Percentiles rank a stretch among this genome's conserved stretches.
Conservation (phyloP, 441 rosid genomes). For the Gossypium gossypioides region DNA sequence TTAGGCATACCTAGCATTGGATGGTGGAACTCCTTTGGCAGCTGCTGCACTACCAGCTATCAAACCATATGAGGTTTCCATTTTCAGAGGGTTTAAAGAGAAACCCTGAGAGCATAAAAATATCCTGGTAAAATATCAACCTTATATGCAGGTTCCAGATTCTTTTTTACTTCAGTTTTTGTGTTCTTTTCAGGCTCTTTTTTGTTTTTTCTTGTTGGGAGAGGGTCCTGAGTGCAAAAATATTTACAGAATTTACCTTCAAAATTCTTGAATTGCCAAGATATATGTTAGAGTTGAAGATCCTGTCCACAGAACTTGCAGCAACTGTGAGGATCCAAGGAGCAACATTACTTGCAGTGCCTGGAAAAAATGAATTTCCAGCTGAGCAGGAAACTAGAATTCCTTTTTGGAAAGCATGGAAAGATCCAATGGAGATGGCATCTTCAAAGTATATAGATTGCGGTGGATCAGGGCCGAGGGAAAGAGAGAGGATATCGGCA, state of each 20-base stretch:
- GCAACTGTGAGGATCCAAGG: slow-evolving; percentile 50
- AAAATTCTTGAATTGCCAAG: slow-evolving; percentile 33
- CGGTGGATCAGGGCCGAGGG: slow-evolving; percentile 35
- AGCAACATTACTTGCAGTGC: slow-evolving; percentile 34
- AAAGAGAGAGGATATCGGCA: slow-evolving; percentile 41
- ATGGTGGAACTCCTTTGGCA: slow-evolving; percentile 31
- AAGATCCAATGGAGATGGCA: slow-evolving; percentile 31
- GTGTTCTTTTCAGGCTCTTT: not conserved
- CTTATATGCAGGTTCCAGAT: not conserved
- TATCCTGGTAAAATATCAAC: not conserved
- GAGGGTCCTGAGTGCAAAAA: not conserved
- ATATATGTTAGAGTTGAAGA: slow-evolving; percentile 25
- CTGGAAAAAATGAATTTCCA: slow-evolving; percentile 32
- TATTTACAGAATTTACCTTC: slow-evolving; percentile 22
- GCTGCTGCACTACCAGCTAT: slow-evolving; percentile 35
- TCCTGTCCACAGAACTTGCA: slow-evolving; percentile 35
- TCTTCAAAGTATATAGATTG: slow-evolving; percentile 25
- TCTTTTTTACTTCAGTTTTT: not conserved
- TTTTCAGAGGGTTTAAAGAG: slow-evolving; percentile 37
- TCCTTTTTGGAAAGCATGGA: slow-evolving; percentile 41
- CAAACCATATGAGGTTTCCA: slow-evolving; percentile 26
- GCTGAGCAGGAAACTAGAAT: slow-evolving; percentile 35
- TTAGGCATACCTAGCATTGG: slow-evolving; percentile 35
- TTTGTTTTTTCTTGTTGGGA: not conserved
- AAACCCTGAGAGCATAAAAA: slow-evolving; percentile 28